Evolutionary conservation across 2,329 filamentous ascomycete species (phyloP).

Genomic region (Pyrenophora tritici-repentis): DNA sequence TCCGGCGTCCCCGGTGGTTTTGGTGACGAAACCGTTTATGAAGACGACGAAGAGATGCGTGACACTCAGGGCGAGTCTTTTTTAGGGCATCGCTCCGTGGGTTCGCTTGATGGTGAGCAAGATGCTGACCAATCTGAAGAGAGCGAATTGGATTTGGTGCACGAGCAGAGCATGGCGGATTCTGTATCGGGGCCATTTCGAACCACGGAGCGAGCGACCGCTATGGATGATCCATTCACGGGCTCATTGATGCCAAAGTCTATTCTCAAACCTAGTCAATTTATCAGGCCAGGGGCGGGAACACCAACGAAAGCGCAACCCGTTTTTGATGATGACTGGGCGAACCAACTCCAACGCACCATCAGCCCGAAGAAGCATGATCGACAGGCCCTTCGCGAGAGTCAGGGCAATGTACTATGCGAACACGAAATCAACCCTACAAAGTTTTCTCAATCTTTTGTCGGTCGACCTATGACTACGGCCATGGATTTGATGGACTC

Average conservation of each 20-base stretch:
- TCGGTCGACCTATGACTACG: slow-evolving; percentile 71
- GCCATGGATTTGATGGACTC: slow-evolving; percentile 97
- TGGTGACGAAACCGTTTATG: slow-evolving; percentile 63
- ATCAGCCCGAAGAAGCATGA: slow-evolving; percentile 94
- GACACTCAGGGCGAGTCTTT: slow-evolving; percentile 67
- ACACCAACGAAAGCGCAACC: slow-evolving; percentile 61
- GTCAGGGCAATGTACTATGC: slow-evolving; percentile 63
- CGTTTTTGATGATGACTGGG: slow-evolving; percentile 80
- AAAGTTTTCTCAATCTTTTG: slow-evolving; percentile 39
- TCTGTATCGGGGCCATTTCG: slow-evolving; percentile 74
- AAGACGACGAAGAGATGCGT: slow-evolving; percentile 62
- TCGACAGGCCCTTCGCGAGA: slow-evolving; percentile 71
- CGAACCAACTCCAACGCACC: slow-evolving; percentile 89
- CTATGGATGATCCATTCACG: slow-evolving; percentile 39
- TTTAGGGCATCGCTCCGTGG: slow-evolving; percentile 91
- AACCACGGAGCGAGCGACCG: slow-evolving; percentile 71
- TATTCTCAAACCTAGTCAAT: slow-evolving; percentile 53
- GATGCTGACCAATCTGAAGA: slow-evolving; percentile 66
- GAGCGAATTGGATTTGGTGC: slow-evolving; percentile 73
- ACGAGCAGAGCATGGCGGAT: slow-evolving; percentile 76
- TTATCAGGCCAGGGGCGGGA: slow-evolving; percentile 40
- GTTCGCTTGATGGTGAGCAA: slow-evolving; percentile 66
- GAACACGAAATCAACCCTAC: slow-evolving; percentile 48
- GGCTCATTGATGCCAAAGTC: slow-evolving; percentile 52
- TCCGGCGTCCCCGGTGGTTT: slow-evolving; percentile 79